Evolutionary conservation across 164 flowering plant species (phyloP).

Genomic region (Annona cherimola): DNA sequence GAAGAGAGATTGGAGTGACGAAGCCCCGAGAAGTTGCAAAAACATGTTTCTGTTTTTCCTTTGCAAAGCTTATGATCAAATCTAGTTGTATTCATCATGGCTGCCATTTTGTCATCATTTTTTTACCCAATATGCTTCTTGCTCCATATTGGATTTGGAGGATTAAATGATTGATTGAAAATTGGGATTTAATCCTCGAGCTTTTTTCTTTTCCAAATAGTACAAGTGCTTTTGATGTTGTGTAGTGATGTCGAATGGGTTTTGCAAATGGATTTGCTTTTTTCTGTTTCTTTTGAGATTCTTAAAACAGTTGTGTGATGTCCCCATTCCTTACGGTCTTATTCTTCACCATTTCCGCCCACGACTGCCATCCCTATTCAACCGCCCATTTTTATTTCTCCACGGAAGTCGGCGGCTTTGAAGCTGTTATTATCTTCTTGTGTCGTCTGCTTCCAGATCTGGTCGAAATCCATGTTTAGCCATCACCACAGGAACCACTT

Average conservation of each 20-base stretch:
- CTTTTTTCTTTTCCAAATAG: too few species aligned
- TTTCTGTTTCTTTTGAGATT: not conserved
- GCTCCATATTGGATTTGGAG: not conserved
- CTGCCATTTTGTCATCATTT: not conserved
- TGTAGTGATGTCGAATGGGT: not conserved
- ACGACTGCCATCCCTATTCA: too few species aligned
- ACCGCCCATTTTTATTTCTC: too few species aligned
- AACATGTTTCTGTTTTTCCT: not conserved
- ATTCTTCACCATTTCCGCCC: too few species aligned
- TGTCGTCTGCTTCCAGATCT: too few species aligned
- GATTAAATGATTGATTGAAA: not conserved
- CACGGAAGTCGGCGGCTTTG: too few species aligned
- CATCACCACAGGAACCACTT: too few species aligned
- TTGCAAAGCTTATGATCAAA: not conserved
- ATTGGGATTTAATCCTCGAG: not conserved
- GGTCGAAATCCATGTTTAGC: too few species aligned
- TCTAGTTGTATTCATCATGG: not conserved
- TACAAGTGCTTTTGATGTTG: too few species aligned
- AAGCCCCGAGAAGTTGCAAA: not conserved
- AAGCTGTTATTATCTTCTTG: too few species aligned
- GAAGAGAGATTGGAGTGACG: not conserved
- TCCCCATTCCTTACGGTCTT: too few species aligned
- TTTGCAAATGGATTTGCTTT: not conserved
- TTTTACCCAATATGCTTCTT: not conserved
- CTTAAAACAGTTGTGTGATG: too few species aligned